Evolutionary conservation across 2,329 filamentous ascomycete species (phyloP).

Genomic region (Cladosporium cucumerinum): DNA sequence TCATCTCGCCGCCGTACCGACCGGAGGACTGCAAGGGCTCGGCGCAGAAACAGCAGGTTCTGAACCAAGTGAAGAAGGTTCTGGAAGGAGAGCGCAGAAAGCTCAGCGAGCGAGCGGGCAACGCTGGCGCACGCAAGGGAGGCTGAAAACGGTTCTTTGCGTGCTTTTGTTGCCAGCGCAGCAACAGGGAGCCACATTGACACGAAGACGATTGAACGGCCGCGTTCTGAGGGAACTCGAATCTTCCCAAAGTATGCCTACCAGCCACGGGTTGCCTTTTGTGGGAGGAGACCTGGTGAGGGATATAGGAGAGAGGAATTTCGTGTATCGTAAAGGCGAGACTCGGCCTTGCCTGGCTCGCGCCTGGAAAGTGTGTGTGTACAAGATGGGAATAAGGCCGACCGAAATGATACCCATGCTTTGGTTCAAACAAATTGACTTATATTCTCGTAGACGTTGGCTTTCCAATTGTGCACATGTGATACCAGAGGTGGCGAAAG

Average conservation of each 20-base stretch:
- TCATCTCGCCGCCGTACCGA: conserved; percentile 57
- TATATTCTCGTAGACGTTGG: neutral
- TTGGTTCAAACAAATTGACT: neutral
- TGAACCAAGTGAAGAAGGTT: conserved; percentile 44
- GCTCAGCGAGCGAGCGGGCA: conserved; percentile 28
- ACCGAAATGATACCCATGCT: conserved; percentile 7
- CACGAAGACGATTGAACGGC: neutral
- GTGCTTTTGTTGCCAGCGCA: no score
- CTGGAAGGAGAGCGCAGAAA: conserved; percentile 48
- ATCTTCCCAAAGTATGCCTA: neutral
- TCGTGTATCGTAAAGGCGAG: conserved; percentile 1
- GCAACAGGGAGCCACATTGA: neutral
- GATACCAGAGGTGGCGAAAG: neutral
- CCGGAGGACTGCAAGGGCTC: conserved; percentile 52
- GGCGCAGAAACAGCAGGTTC: conserved; percentile 41
- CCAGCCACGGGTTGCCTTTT: neutral
- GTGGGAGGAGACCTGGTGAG: neutral
- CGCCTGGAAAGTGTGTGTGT: neutral
- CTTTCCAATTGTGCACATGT: neutral
- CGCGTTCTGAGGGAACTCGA: neutral
- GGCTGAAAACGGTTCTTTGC: neutral
- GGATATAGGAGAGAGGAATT: neutral
- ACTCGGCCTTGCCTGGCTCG: neutral
- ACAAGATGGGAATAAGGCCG: neutral
- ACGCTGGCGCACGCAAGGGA: conserved; percentile 6